Evolutionary conservation across 768 basidiomycete genomes (phyloP).

Genomic region (Pisolithus sp.): DNA sequence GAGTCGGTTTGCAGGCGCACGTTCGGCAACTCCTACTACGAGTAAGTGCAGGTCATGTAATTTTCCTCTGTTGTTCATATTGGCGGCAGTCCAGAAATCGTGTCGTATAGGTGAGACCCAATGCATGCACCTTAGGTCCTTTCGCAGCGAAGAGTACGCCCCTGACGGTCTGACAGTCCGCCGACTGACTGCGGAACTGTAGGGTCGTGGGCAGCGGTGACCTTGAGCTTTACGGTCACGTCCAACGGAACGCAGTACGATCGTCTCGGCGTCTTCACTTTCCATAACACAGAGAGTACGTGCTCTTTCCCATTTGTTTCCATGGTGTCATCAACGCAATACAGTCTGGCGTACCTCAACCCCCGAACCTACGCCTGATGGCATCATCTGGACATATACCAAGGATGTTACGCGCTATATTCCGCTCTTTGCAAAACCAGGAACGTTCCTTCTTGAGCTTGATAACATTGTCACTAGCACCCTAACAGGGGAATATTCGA

Average conservation of each 20-base stretch:
- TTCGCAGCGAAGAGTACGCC: background rate
- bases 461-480: constrained; percentile 59
- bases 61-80: background rate
- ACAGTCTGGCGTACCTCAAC: constrained; percentile 78
- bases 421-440: constrained; percentile 61
- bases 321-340: background rate
- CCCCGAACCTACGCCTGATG: constrained; percentile 62
- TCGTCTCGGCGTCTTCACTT: constrained; percentile 64
- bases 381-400: constrained; percentile 73
- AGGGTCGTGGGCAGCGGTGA: constrained; percentile 71
- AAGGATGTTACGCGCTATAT: constrained; percentile 73
- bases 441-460: constrained; percentile 66
- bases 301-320: background rate
- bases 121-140: too few species aligned
- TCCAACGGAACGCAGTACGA: constrained; percentile 76
- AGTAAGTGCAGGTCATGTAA: constrained; percentile 33
- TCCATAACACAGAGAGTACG: constrained; percentile 73
- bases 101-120: constrained; percentile 48
- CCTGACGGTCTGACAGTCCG: constrained; percentile 37
- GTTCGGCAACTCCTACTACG: constrained; percentile 65
- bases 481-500: constrained; percentile 63
- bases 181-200: constrained; percentile 63
- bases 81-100: constrained; percentile 50
- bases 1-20: constrained; percentile 42
- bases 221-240: constrained; percentile 71